These are phyloP conservation scores for Sanguinoderma infundibulare DNA, from an alignment of 1,284 basidiomycete species.

Conservation along the genomic window DNA sequence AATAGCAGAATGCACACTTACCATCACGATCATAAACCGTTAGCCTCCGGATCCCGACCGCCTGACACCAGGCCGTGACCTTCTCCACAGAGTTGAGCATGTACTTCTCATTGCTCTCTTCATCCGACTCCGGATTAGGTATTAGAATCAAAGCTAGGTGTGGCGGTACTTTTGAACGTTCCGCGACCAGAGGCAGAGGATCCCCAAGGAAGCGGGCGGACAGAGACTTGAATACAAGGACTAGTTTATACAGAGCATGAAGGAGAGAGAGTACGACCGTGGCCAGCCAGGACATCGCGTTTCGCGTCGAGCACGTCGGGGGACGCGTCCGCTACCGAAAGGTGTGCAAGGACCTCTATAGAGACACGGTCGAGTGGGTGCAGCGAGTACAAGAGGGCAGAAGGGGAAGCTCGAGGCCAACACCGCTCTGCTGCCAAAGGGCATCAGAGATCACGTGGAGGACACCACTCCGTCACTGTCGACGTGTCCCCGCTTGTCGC, in stretches of 20 bases:
- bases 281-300: constrained; percentile 42
- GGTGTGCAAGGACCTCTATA: background rate
- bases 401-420: background rate
- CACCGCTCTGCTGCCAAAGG: constrained; percentile 1
- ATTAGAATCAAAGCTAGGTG: constrained; percentile 70
- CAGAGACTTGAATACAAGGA: constrained; percentile 46
- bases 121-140: constrained; percentile 37
- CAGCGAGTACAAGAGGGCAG: background rate
- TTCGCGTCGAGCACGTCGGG: constrained; percentile 15
- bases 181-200: constrained; percentile 52
- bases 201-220: constrained; percentile 40
- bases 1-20: constrained; percentile 37
- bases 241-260: constrained; percentile 59
- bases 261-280: constrained; percentile 52
- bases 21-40: constrained; percentile 75
- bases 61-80: constrained; percentile 62
- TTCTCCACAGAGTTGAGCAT: constrained; percentile 57
- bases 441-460: constrained; percentile 8
- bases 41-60: constrained; percentile 58
- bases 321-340: constrained; percentile 12
- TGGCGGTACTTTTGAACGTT: constrained; percentile 58
- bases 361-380: background rate
- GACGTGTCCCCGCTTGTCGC: constrained; percentile 6
- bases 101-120: constrained; percentile 43
- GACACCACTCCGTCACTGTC: background rate